These are phyloP conservation scores for Arachis stenosperma DNA, from an alignment of 306 rosid genomes.

Conservation along the genomic window DNA sequence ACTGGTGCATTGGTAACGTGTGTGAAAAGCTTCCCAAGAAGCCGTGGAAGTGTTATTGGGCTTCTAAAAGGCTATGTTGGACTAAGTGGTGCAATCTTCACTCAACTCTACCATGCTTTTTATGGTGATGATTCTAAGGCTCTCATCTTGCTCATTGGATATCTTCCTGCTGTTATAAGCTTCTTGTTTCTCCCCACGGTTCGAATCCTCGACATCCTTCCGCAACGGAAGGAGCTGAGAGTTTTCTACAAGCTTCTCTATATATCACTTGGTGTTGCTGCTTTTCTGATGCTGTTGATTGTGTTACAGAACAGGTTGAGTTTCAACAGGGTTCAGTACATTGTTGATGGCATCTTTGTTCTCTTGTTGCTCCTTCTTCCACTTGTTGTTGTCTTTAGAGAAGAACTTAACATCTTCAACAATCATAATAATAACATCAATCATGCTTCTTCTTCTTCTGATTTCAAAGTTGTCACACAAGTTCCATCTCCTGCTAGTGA, in stretches of 20 bases:
- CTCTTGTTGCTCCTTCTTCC: conserved; percentile 54
- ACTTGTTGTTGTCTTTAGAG: conserved; percentile 48
- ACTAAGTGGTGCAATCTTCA: conserved; percentile 70
- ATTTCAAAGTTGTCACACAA: conserved; percentile 19
- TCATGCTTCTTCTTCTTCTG: neutral
- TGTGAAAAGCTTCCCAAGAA: conserved; percentile 67
- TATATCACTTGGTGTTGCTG: conserved; percentile 67
- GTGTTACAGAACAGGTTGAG: conserved; percentile 50
- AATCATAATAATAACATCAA: neutral
- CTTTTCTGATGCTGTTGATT: conserved; percentile 62
- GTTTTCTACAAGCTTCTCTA: conserved; percentile 63
- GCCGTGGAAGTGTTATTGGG: conserved; percentile 73
- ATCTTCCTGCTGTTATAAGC: conserved; percentile 67
- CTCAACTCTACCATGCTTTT: conserved; percentile 60
- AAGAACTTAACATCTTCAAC: conserved; percentile 50
- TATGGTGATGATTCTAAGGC: conserved; percentile 52
- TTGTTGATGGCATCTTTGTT: conserved; percentile 46
- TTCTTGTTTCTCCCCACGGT: conserved; percentile 49
- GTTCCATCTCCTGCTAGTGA: conserved; percentile 19
- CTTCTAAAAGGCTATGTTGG: conserved; percentile 76
- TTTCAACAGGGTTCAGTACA: conserved; percentile 44
- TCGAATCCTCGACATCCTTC: conserved; percentile 39
- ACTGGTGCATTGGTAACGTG: conserved; percentile 67
- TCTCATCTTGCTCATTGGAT: conserved; percentile 62
- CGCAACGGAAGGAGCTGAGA: conserved; percentile 49